A percentile compares a stretch with the other conserved stretches of the same genome.
phyloP scores from a whole-genome alignment of 75 land plant species.

The Chamaecyparis obtusa region DNA sequence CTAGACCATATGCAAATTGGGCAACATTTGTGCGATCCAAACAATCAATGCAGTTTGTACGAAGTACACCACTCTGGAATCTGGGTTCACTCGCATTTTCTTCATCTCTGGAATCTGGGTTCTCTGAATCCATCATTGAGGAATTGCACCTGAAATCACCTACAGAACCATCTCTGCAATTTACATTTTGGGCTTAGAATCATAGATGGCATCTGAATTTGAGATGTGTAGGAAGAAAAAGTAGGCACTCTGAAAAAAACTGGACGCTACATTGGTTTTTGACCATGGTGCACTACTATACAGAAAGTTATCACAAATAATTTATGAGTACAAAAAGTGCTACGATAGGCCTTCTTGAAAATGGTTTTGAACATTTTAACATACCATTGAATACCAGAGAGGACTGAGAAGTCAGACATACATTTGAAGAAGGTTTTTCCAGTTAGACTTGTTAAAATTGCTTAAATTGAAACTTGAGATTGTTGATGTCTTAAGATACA shows the following conservation, averaged over 20 bases:
- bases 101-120: conserved; percentile 5
- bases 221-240: background rate
- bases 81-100: conserved; percentile 28
- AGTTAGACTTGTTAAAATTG: background rate
- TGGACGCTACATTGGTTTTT: background rate
- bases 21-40: conserved; percentile 99
- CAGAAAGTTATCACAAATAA: background rate
- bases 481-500: background rate
- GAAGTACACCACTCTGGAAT: conserved; percentile 87
- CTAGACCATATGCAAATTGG: conserved; percentile 97
- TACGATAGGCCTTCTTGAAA: background rate
- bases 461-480: background rate
- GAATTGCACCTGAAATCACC: conserved; percentile 36
- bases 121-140: background rate
- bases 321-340: background rate
- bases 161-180: conserved; percentile 40
- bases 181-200: background rate
- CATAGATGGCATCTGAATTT: background rate
- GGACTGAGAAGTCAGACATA: background rate
- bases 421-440: background rate
- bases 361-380: too few species aligned
- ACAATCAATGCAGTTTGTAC: conserved; percentile 98
- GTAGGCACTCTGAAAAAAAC: background rate
- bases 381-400: too few species aligned
- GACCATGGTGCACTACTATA: background rate